Conservation (phyloP, 1,284 basidiomycete genomes). For the Rhodotorula glutinis region DNA sequence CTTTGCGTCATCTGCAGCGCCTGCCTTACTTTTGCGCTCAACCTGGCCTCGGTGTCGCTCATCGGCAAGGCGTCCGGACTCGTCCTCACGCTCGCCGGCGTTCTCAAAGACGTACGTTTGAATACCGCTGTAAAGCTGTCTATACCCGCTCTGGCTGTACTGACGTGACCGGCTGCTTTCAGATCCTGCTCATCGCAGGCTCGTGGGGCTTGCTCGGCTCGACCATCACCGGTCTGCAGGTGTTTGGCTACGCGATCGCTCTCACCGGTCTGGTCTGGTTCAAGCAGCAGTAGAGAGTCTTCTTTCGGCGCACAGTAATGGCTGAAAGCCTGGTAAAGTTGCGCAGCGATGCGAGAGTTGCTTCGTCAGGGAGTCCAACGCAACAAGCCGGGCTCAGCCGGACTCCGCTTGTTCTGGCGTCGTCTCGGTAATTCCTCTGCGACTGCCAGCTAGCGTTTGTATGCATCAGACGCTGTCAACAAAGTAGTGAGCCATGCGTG, state of each 20-base stretch:
- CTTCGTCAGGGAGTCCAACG: no score
- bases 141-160: background rate
- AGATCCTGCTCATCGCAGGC: slow-evolving; percentile 88
- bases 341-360: no score
- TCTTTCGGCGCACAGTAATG: no score
- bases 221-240: slow-evolving; percentile 74
- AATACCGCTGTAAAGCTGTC: background rate
- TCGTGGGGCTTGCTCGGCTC: slow-evolving; percentile 80
- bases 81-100: slow-evolving; percentile 87
- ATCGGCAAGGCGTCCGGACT: slow-evolving; percentile 83
- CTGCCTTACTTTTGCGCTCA: slow-evolving; percentile 80
- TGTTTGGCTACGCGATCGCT: slow-evolving; percentile 61
- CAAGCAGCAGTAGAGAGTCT: slow-evolving; percentile 31
- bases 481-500: no score
- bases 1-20: slow-evolving; percentile 65
- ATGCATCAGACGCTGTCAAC: no score
- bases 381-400: no score
- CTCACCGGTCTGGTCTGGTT: slow-evolving; percentile 23
- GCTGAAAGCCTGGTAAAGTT: no score
- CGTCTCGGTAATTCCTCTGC: no score
- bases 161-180: slow-evolving; percentile 53
- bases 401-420: no score
- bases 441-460: no score
- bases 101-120: slow-evolving; percentile 54
- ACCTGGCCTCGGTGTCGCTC: slow-evolving; percentile 90